These are phyloP conservation scores for Cystobasidium onofrii DNA, from an alignment of 768 basidiomycete species.

Conservation along the genomic window DNA sequence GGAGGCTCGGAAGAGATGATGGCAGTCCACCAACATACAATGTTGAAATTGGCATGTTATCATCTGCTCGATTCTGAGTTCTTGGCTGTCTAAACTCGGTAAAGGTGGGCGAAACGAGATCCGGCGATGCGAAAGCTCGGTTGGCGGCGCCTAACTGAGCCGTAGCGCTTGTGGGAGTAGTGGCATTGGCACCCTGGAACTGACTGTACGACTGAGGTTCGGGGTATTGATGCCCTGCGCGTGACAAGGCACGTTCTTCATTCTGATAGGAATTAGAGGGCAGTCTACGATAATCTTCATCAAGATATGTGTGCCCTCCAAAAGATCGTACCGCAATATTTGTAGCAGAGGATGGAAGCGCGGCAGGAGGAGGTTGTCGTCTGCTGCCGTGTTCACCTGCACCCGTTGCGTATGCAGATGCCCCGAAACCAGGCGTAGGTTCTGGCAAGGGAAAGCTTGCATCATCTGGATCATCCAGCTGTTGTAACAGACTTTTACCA, in stretches of 20 bases:
- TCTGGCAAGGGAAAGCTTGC: neutral
- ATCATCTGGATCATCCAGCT: constrained; percentile 16
- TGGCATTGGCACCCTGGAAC: neutral
- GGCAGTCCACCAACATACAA: constrained; percentile 99
- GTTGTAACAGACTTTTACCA: constrained; percentile 16
- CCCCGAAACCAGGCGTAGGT: constrained; percentile 11
- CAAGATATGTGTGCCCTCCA: neutral
- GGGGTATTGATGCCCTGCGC: neutral
- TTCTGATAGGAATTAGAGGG: neutral
- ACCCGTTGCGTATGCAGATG: constrained; percentile 1
- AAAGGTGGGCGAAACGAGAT: constrained; percentile 10
- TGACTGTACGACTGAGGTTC: neutral
- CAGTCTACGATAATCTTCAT: constrained; percentile 1
- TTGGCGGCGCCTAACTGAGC: neutral
- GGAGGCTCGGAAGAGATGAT: constrained; percentile 49
- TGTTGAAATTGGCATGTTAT: constrained; percentile 97
- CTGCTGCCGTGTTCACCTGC: neutral
- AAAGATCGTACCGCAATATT: neutral
- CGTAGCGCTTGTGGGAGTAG: neutral
- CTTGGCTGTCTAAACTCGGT: neutral
- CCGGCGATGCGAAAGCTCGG: neutral
- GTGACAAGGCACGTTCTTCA: neutral
- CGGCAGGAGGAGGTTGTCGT: constrained; percentile 17
- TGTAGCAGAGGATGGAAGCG: neutral
- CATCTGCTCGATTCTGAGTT: constrained; percentile 56